Percentiles rank a stretch among this genome's conserved stretches.
phyloP scores from a whole-genome alignment of 2,329 filamentous ascomycete genomes.

The Alternaria gaisen region DNA sequence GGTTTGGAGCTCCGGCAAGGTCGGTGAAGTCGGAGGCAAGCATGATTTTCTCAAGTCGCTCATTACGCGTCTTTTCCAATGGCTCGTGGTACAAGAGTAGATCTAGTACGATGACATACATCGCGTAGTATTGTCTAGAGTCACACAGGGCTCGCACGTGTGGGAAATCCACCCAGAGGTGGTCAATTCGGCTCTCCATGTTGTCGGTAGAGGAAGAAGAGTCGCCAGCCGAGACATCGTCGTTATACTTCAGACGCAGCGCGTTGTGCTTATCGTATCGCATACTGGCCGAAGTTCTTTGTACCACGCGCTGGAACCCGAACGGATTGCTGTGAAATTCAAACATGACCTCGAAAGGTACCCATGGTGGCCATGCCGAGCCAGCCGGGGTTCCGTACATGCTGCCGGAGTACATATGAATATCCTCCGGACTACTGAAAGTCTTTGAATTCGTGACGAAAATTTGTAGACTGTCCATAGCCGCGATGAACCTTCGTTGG shows the following conservation, averaged over 20 bases:
- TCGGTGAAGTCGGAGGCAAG: slow-evolving; percentile 98
- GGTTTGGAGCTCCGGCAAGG: slow-evolving; percentile 88
- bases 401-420: slow-evolving; percentile 94
- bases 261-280: slow-evolving; percentile 99
- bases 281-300: slow-evolving; percentile 93
- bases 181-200: slow-evolving; percentile 85
- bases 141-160: slow-evolving; percentile 95
- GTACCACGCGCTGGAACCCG: slow-evolving; percentile 96
- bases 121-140: slow-evolving; percentile 94
- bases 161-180: slow-evolving; percentile 96
- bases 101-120: slow-evolving; percentile 98
- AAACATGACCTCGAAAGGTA: slow-evolving; percentile 98
- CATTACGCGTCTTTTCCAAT: slow-evolving; percentile 93
- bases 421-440: slow-evolving; percentile 78
- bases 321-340: slow-evolving; percentile 94
- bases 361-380: slow-evolving; percentile 96
- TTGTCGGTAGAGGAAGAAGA: slow-evolving; percentile 60
- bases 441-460: slow-evolving; percentile 96
- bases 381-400: slow-evolving; percentile 86
- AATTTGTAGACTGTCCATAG: slow-evolving; percentile 98
- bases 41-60: slow-evolving; percentile 98
- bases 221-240: slow-evolving; percentile 79
- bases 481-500: slow-evolving; percentile 89
- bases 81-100: slow-evolving; percentile 96
- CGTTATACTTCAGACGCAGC: slow-evolving; percentile 94